Conservation (phyloP, 1,139 yeast genomes). For the Pichia sp. region DNA sequence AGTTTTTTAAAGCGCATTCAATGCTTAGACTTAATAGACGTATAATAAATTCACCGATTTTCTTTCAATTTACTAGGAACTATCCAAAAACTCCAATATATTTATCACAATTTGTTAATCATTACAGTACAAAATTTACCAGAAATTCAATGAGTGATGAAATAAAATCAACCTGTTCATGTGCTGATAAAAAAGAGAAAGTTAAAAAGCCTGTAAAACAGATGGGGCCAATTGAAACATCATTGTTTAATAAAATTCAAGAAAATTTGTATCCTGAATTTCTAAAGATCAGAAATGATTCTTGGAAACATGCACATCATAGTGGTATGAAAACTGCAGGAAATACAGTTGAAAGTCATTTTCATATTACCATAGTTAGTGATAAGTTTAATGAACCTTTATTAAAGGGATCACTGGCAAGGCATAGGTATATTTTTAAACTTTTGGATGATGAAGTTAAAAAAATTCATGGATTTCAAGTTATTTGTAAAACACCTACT, state of each 20-base stretch:
- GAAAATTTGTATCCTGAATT: slow-evolving; percentile 43
- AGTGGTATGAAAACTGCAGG: slow-evolving; percentile 71
- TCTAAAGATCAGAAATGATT: slow-evolving; percentile 68
- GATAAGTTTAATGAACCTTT: slow-evolving; percentile 59
- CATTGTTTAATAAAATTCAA: slow-evolving; percentile 43
- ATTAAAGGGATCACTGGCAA: slow-evolving; percentile 44
- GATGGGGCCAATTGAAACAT: slow-evolving; percentile 36
- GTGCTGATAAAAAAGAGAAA: slow-evolving; percentile 10
- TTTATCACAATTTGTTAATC: neutral
- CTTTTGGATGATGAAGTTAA: slow-evolving; percentile 55
- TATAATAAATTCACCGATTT: too few species aligned
- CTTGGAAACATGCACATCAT: slow-evolving; percentile 85
- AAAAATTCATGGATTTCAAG: slow-evolving; percentile 76
- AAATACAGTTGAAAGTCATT: slow-evolving; percentile 81
- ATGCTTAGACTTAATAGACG: too few species aligned
- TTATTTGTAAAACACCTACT: slow-evolving; percentile 70
- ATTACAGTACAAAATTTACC: neutral
- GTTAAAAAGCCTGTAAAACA: neutral
- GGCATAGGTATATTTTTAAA: slow-evolving; percentile 74
- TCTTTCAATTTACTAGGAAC: too few species aligned
- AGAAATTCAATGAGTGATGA: neutral
- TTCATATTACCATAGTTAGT: slow-evolving; percentile 66
- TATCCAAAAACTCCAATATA: too few species aligned
- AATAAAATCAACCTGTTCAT: slow-evolving; percentile 9
- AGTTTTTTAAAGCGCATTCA: too few species aligned